Conservation (phyloP, 2,329 filamentous ascomycete species). For the Hypoxylon sp. region DNA sequence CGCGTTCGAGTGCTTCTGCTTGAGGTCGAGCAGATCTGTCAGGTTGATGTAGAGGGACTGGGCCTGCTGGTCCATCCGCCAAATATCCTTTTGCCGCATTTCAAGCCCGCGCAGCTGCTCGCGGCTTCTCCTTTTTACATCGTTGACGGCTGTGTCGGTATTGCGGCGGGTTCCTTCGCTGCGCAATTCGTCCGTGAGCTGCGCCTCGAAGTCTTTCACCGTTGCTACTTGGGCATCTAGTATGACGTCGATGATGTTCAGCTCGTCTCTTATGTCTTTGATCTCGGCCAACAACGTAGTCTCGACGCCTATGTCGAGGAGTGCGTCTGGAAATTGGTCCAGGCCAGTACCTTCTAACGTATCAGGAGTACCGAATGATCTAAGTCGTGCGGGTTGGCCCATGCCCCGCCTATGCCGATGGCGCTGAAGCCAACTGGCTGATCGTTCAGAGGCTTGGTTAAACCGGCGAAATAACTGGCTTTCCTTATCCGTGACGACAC, state of each 20-base stretch:
- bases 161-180: slow-evolving; percentile 36
- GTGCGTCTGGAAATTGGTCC: slow-evolving; percentile 58
- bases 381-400: slow-evolving; percentile 22
- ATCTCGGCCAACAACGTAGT: slow-evolving; percentile 68
- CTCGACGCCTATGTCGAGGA: slow-evolving; percentile 67
- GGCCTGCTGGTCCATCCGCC: slow-evolving; percentile 69
- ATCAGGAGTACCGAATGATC: slow-evolving; percentile 28
- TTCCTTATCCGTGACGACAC: slow-evolving; percentile 60
- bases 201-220: slow-evolving; percentile 55
- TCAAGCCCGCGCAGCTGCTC: slow-evolving; percentile 67
- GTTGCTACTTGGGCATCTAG: slow-evolving; percentile 58
- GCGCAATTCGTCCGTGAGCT: slow-evolving; percentile 49
- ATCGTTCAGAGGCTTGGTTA: slow-evolving; percentile 64
- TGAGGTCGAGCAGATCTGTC: slow-evolving; percentile 70
- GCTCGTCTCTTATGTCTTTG: slow-evolving; percentile 73
- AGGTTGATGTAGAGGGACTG: slow-evolving; percentile 66
- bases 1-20: slow-evolving; percentile 74
- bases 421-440: slow-evolving; percentile 59
- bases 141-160: slow-evolving; percentile 47
- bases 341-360: slow-evolving; percentile 41
- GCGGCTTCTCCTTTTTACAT: slow-evolving; percentile 61
- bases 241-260: slow-evolving; percentile 67
- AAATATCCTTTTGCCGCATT: slow-evolving; percentile 65
- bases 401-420: slow-evolving; percentile 43
- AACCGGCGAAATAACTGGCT: slow-evolving; percentile 67